Conservation (phyloP, 768 basidiomycete genomes). For the Serendipita sp. region DNA sequence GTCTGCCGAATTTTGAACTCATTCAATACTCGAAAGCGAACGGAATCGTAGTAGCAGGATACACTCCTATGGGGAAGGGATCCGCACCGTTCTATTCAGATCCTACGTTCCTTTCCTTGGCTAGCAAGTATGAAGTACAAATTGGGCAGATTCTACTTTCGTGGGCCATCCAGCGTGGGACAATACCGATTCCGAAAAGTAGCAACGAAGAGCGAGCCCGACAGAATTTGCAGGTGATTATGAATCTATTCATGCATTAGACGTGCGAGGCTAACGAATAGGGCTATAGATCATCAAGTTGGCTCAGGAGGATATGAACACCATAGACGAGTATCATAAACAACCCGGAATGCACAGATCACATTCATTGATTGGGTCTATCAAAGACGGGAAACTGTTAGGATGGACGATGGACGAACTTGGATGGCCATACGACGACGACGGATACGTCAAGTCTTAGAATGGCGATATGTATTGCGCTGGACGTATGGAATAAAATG, state of each 20-base stretch:
- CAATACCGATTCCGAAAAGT: constrained; percentile 15
- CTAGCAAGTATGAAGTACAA: constrained; percentile 28
- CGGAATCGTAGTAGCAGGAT: constrained; percentile 49
- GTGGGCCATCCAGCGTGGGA: constrained; percentile 14
- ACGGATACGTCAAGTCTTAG: neutral
- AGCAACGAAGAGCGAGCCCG: constrained; percentile 2
- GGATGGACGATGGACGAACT: constrained; percentile 6
- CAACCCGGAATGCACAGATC: constrained; percentile 11
- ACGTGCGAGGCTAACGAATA: neutral
- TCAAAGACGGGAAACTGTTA: constrained; percentile 6
- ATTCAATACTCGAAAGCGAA: constrained; percentile 15
- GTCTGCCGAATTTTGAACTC: constrained; percentile 40
- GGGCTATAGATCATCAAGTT: constrained; percentile 6
- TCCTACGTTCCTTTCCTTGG: constrained; percentile 20
- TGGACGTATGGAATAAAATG: too few species aligned
- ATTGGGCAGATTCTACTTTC: constrained; percentile 18
- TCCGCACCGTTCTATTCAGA: constrained; percentile 21
- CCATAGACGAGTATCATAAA: constrained; percentile 10
- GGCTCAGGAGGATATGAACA: constrained; percentile 8
- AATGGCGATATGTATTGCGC: too few species aligned
- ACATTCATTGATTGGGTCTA: neutral
- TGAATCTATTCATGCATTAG: too few species aligned
- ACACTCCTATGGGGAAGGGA: constrained; percentile 32
- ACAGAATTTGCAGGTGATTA: constrained; percentile 10
- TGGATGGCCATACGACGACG: neutral